A percentile compares a stretch with the other conserved stretches of the same genome.
These are phyloP conservation scores for Kickxella alabastrina DNA, from an alignment of 192 early-diverging fungal species.

Conservation along the genomic window DNA sequence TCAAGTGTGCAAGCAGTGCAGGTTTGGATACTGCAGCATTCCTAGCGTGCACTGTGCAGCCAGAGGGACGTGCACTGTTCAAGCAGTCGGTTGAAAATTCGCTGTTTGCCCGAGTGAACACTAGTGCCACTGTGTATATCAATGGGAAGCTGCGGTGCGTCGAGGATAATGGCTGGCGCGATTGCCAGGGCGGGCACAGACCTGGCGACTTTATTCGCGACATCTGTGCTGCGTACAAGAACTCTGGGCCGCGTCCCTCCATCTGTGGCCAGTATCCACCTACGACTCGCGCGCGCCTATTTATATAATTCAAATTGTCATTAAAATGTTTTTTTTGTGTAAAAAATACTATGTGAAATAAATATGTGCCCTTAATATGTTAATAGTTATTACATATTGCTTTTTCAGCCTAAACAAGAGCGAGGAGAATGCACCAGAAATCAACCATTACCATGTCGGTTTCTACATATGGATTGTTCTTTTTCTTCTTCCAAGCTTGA, in stretches of 20 bases:
- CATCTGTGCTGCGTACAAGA: conserved; percentile 43
- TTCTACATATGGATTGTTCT: too few relatives aligned
- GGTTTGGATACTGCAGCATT: conserved; percentile 48
- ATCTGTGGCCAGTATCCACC: conserved; percentile 32
- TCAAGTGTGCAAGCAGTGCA: conserved; percentile 37
- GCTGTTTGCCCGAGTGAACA: conserved; percentile 45
- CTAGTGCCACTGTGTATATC: conserved; percentile 62
- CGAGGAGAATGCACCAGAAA: too few relatives aligned
- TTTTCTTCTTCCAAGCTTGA: too few relatives aligned
- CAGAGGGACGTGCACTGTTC: conserved; percentile 48
- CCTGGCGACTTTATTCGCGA: conserved; percentile 45
- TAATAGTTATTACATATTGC: too few relatives aligned
- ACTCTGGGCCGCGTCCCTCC: conserved; percentile 21
- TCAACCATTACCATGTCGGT: too few relatives aligned
- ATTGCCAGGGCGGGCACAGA: conserved; percentile 27
- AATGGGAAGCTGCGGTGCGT: conserved; percentile 58
- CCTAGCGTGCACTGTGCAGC: conserved; percentile 28
- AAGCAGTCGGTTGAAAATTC: conserved; percentile 51
- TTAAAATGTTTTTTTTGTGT: neutral
- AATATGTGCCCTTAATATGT: too few relatives aligned
- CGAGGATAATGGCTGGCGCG: conserved; percentile 57
- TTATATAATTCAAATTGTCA: neutral
- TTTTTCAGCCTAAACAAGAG: too few relatives aligned
- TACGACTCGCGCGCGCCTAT: neutral
- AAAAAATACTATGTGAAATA: too few relatives aligned